Conservation (phyloP, 2,329 filamentous ascomycete genomes). For the Neonectria ditissima region DNA sequence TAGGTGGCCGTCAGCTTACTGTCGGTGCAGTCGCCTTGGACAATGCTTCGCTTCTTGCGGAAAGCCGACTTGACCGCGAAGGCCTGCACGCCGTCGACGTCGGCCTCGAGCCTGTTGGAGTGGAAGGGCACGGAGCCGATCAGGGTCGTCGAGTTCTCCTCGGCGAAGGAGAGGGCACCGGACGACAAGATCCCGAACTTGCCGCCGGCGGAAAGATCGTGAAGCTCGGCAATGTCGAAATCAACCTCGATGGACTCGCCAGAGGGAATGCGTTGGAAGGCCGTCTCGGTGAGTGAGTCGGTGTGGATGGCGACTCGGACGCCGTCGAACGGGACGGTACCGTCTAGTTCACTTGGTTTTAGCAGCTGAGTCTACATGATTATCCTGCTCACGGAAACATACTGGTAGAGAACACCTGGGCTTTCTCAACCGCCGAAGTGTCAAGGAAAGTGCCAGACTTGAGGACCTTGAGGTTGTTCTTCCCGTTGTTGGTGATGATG, state of each 20-base stretch:
- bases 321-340: slow-evolving; percentile 63
- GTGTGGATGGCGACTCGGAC: slow-evolving; percentile 63
- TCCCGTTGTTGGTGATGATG: slow-evolving; percentile 64
- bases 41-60: slow-evolving; percentile 61
- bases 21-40: slow-evolving; percentile 67
- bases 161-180: slow-evolving; percentile 68
- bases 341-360: slow-evolving; percentile 41
- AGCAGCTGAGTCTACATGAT: slow-evolving; percentile 10
- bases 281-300: slow-evolving; percentile 56
- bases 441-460: slow-evolving; percentile 67
- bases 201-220: slow-evolving; percentile 64
- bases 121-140: slow-evolving; percentile 66
- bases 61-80: slow-evolving; percentile 61
- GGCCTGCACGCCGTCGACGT: slow-evolving; percentile 68
- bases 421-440: slow-evolving; percentile 64
- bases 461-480: slow-evolving; percentile 61
- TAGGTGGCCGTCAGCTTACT: slow-evolving; percentile 57
- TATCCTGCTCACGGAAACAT: slow-evolving; percentile 12
- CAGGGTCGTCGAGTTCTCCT: slow-evolving; percentile 63
- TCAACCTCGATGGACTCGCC: slow-evolving; percentile 63
- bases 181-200: slow-evolving; percentile 66
- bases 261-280: slow-evolving; percentile 62
- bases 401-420: slow-evolving; percentile 61
- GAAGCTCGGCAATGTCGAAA: slow-evolving; percentile 67
- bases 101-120: slow-evolving; percentile 69